Conservation (phyloP, 31 red algal genomes). For the Asparagopsis taxiformis region DNA sequence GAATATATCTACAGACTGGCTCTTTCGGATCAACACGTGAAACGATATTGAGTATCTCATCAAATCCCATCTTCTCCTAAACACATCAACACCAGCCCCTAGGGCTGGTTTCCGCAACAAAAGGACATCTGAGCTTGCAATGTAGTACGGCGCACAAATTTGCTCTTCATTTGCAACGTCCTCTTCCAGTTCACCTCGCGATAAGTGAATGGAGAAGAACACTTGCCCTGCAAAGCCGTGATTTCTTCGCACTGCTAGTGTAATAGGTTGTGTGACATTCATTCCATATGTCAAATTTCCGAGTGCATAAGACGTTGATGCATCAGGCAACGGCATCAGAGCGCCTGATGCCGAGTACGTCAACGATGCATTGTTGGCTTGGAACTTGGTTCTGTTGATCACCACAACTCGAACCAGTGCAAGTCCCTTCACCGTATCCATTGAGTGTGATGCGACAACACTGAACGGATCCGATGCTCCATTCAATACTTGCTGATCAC, state of each 20-base stretch:
- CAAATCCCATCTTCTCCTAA: constrained; percentile 72
- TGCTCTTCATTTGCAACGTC: constrained; percentile 32
- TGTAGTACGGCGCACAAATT: constrained; percentile 52
- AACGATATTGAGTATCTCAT: constrained; percentile 53
- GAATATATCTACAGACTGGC: constrained; percentile 50
- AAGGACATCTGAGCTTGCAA: constrained; percentile 72
- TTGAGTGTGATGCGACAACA: constrained; percentile 56
- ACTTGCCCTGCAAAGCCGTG: constrained; percentile 54
- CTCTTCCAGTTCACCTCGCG: constrained; percentile 11
- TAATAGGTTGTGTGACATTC: constrained; percentile 28
- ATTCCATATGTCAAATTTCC: constrained; percentile 35
- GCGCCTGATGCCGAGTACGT: constrained; percentile 55
- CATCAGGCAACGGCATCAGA: constrained; percentile 56
- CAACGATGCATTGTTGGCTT: constrained; percentile 21
- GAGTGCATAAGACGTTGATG: constrained; percentile 26
- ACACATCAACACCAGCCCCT: constrained; percentile 68
- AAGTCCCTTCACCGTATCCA: constrained; percentile 70
- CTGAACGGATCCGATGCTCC: constrained; percentile 68
- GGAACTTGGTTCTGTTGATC: constrained; percentile 38
- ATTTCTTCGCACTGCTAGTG: constrained; percentile 32
- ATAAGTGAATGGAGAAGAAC: constrained; percentile 48
- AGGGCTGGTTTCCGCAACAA: constrained; percentile 41
- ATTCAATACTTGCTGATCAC: constrained; percentile 55
- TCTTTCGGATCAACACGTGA: constrained; percentile 37
- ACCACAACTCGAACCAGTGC: constrained; percentile 41